Evolutionary conservation across 2,329 filamentous ascomycete species (phyloP).

Genomic region (Dothistroma septosporum): DNA sequence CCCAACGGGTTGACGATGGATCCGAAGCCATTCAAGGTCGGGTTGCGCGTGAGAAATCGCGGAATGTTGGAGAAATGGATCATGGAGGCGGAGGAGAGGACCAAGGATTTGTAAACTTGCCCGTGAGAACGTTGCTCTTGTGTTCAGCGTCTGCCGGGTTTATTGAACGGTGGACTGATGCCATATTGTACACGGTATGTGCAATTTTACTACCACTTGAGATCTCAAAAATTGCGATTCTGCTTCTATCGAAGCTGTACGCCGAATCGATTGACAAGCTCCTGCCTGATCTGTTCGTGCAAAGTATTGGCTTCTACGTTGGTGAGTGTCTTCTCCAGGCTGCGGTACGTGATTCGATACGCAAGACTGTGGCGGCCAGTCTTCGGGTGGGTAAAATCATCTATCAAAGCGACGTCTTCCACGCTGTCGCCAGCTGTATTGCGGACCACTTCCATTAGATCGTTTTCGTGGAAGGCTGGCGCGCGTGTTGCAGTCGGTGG

Average conservation of each 20-base stretch:
- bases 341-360: slow-evolving; percentile 91
- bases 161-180: background rate
- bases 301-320: slow-evolving; percentile 74
- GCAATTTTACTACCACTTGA: background rate
- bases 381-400: slow-evolving; percentile 85
- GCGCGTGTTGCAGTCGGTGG: slow-evolving; percentile 35
- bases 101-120: slow-evolving; percentile 24
- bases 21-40: slow-evolving; percentile 50
- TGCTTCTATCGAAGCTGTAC: slow-evolving; percentile 67
- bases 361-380: slow-evolving; percentile 79
- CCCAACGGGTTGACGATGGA: slow-evolving; percentile 49
- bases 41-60: slow-evolving; percentile 43
- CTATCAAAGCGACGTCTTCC: slow-evolving; percentile 80
- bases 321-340: slow-evolving; percentile 83
- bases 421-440: slow-evolving; percentile 76
- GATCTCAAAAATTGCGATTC: background rate
- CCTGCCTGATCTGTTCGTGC: slow-evolving; percentile 63
- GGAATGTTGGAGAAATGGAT: slow-evolving; percentile 45
- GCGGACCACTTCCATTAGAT: slow-evolving; percentile 92
- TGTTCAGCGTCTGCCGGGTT: no score
- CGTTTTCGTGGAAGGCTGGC: slow-evolving; percentile 77
- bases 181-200: background rate
- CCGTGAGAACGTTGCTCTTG: no score
- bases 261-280: slow-evolving; percentile 66
- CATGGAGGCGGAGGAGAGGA: slow-evolving; percentile 44